phyloP scores from a whole-genome alignment of 768 basidiomycete species.

The Scleroderma bovista region DNA sequence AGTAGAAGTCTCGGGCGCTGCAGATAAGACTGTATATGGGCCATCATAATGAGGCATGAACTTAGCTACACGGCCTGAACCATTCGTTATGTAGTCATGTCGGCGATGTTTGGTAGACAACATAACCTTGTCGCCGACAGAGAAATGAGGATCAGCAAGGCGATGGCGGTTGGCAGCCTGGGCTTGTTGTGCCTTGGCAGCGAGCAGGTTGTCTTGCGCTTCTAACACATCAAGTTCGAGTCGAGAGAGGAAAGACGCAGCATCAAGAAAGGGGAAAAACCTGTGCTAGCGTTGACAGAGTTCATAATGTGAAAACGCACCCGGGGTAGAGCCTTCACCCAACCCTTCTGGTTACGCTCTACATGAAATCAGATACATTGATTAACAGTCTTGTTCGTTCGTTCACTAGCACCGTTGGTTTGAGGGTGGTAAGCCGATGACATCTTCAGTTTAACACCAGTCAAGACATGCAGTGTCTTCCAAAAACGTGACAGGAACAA shows the following conservation, averaged over 20 bases:
- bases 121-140: no score
- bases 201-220: no score
- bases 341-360: conserved; percentile 6
- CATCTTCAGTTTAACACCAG: neutral
- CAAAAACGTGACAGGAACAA: conserved; percentile 25
- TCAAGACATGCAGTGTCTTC: conserved; percentile 4
- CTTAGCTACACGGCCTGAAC: no score
- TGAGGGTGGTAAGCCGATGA: no score
- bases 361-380: conserved; percentile 9
- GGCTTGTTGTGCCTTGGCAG: no score
- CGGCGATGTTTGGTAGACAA: no score
- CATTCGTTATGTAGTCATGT: no score
- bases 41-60: neutral
- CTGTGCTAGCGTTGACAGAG: conserved; percentile 7
- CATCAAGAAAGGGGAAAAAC: conserved; percentile 8
- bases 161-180: no score
- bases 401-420: no score
- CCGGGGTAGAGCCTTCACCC: neutral
- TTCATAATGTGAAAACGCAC: conserved; percentile 15
- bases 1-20: no score
- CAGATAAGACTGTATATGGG: neutral
- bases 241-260: neutral
- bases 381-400: neutral
- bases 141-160: no score
- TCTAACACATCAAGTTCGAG: no score